A percentile compares a stretch with the other conserved stretches of the same genome.
These are phyloP conservation scores for Tolypocladium sp. DNA, from an alignment of 2,329 filamentous ascomycete species.

Conservation along the genomic window DNA sequence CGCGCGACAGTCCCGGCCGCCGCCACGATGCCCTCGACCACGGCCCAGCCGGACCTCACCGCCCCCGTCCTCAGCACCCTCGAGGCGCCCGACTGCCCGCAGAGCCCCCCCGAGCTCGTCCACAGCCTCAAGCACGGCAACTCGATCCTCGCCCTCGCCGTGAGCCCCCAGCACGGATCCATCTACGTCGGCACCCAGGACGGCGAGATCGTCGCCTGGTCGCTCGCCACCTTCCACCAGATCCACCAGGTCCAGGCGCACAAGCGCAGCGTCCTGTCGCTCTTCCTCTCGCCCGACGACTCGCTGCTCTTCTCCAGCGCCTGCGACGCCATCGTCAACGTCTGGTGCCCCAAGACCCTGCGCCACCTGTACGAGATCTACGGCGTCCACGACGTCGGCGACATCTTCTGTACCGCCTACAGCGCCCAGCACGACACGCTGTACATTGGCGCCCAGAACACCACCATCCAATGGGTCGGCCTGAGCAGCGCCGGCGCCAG, in stretches of 20 bases:
- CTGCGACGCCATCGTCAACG: conserved; percentile 87
- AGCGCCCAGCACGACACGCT: conserved; percentile 70
- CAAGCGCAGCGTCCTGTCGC: conserved; percentile 78
- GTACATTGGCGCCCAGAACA: conserved; percentile 90
- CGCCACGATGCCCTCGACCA: conserved; percentile 6
- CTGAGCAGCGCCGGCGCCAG: conserved; percentile 54
- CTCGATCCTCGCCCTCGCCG: conserved; percentile 73
- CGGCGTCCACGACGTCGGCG: conserved; percentile 87
- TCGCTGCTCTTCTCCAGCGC: conserved; percentile 82
- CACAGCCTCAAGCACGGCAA: conserved; percentile 70
- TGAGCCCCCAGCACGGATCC: conserved; percentile 66
- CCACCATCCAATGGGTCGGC: conserved; percentile 87
- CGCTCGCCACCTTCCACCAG: conserved; percentile 77
- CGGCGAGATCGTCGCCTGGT: conserved; percentile 89
- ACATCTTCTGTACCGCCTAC: conserved; percentile 92
- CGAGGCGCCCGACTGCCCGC: conserved; percentile 8
- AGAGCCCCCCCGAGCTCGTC: conserved; percentile 48
- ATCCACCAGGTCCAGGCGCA: conserved; percentile 76
- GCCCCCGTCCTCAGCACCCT: conserved; percentile 6
- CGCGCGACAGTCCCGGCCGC: background rate
- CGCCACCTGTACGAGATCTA: conserved; percentile 80
- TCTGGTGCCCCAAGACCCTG: conserved; percentile 76
- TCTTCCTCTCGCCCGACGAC: conserved; percentile 69
- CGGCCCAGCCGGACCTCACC: conserved; percentile 5
- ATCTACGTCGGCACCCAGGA: conserved; percentile 91